Evolutionary conservation across 2,329 filamentous ascomycete genomes (phyloP), one percentile per base, ranked within the genome.

Genomic region (Emericellopsis atlantica): DNA sequence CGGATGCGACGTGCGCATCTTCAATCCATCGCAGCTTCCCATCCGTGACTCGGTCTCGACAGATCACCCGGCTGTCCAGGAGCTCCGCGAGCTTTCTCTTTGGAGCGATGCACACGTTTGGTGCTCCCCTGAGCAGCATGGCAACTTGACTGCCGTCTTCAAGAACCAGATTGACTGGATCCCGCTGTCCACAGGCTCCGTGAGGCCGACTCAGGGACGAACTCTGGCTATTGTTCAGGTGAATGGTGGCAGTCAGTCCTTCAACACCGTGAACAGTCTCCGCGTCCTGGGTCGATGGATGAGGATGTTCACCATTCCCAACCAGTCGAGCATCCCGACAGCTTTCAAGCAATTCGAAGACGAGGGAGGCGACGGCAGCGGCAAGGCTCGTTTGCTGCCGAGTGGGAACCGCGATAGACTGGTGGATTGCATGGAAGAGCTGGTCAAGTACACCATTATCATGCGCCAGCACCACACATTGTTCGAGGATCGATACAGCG

Each of bases 151-250:
- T 0, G 75, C 69, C 4, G 72, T 81, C 0, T 82, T 82, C 64
- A 82, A 82, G 47, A 79, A 79, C 47, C 77, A 82, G 47, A 81
- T 82, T 37, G 79, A 83, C 54, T 82, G 79, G 79, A 78, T 82
- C 32, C 78, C 78, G 0, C 60, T 83, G 0, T 69, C 63, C 2
- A 71, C 71, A 0, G 77, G 78, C 21, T 73, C 72, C 8, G 70
- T 83, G 0, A 72, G 78, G 0, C 79, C 76, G 0, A 82, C 79
- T 0, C 78, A 83, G 57, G 78, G 78, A 29, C 67, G 77, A 1
- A 82, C 77, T 0, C 61, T 83, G 1, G 70, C 71, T 1, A 65
- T 82, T 18, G 72, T 74, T 0, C 74, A 81, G 53, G 76, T 82
- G 1, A 73, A 64, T 40, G 78, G 79, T 14, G 79, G 78, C 0